These are phyloP conservation scores for Barnettozyma wickerhamii DNA, from an alignment of 805 yeast genomes.

Conservation along the genomic window DNA sequence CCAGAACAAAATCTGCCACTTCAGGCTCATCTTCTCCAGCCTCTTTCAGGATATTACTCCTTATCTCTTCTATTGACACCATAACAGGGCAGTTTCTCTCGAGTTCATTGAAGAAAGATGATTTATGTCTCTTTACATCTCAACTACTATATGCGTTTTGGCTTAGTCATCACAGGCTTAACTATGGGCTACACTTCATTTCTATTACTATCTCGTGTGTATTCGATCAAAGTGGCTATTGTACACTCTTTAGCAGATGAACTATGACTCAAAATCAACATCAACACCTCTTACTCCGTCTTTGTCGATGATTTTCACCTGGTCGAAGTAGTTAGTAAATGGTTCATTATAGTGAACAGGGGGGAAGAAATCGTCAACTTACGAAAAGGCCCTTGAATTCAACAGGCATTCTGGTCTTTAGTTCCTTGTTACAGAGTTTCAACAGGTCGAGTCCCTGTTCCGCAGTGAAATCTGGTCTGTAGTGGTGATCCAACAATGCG, in stretches of 20 bases:
- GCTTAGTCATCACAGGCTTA: too few species aligned
- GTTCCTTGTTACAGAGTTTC: conserved; percentile 69
- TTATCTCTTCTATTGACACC: conserved; percentile 6
- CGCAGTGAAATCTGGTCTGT: conserved; percentile 65
- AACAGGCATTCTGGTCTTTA: conserved; percentile 81
- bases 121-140: too few species aligned
- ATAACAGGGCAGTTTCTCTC: neutral
- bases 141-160: too few species aligned
- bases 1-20: conserved; percentile 43
- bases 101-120: too few species aligned
- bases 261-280: conserved; percentile 21
- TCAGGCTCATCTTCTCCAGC: conserved; percentile 38
- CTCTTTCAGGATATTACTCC: conserved; percentile 18
- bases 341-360: neutral
- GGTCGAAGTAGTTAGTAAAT: conserved; percentile 14
- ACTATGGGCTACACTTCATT: too few species aligned
- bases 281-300: conserved; percentile 49
- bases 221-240: neutral
- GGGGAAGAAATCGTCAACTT: conserved; percentile 8
- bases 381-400: conserved; percentile 84
- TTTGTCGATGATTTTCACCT: conserved; percentile 61
- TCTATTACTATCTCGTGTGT: too few species aligned
- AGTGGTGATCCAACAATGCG: conserved; percentile 87
- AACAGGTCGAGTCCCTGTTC: conserved; percentile 79
- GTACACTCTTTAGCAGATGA: neutral